These are phyloP conservation scores for Jackrogersella minutella DNA, from an alignment of 495 filamentous ascomycete species.

Conservation along the genomic window DNA sequence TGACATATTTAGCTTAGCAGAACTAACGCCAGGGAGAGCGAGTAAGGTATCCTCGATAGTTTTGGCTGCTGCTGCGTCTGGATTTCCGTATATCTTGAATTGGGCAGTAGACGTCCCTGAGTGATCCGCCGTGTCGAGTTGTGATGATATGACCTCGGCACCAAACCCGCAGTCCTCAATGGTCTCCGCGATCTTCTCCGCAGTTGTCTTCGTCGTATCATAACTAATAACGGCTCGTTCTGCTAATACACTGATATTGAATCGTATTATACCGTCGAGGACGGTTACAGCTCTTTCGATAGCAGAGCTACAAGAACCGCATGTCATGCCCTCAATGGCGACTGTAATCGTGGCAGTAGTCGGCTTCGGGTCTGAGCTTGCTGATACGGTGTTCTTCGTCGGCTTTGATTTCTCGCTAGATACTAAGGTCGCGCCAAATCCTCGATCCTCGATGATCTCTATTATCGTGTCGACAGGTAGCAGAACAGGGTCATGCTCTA, in stretches of 20 bases:
- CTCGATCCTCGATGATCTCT: conserved; percentile 86
- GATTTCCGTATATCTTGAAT: conserved; percentile 84
- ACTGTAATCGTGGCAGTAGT: conserved; percentile 76
- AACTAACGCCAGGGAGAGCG: conserved; percentile 71
- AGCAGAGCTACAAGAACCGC: conserved; percentile 91
- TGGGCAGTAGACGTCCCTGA: conserved; percentile 64
- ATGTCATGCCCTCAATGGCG: conserved; percentile 96
- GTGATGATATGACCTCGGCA: conserved; percentile 77
- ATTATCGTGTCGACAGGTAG: conserved; percentile 75
- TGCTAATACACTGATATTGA: conserved; percentile 93
- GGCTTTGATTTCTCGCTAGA: conserved; percentile 53
- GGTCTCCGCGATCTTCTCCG: conserved; percentile 81
- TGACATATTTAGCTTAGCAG: conserved; percentile 72
- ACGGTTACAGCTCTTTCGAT: conserved; percentile 82
- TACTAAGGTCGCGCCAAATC: conserved; percentile 88
- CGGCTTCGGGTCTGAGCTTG: conserved; percentile 18
- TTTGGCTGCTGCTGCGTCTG: conserved; percentile 72
- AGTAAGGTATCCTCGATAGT: conserved; percentile 74
- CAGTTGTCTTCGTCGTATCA: conserved; percentile 69
- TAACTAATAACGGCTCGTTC: conserved; percentile 91
- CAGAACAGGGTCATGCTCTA: conserved; percentile 78
- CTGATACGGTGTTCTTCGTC: conserved; percentile 45
- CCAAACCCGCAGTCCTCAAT: conserved; percentile 95
- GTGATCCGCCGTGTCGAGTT: conserved; percentile 54
- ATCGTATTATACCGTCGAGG: conserved; percentile 78